Conservation (phyloP, 2,329 filamentous ascomycete species). For the Penicillium sp. region DNA sequence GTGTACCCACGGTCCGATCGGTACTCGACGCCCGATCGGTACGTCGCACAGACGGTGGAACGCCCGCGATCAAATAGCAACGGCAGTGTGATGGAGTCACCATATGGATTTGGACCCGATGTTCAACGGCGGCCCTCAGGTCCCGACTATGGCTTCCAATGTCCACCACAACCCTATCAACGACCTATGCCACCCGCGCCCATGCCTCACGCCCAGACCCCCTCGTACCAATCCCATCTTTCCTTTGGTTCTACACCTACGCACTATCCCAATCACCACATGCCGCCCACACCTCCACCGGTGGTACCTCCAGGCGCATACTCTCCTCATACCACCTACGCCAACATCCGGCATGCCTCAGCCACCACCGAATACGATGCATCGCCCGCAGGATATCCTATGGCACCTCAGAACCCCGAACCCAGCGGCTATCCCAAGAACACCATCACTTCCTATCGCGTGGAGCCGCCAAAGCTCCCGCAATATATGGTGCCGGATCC, state of each 20-base stretch:
- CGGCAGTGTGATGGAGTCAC: slow-evolving; percentile 55
- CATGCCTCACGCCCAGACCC: slow-evolving; percentile 43
- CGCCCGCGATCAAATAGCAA: slow-evolving; percentile 66
- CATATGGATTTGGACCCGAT: slow-evolving; percentile 48
- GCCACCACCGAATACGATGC: slow-evolving; percentile 40
- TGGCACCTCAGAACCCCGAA: slow-evolving; percentile 29
- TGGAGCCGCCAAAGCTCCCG: slow-evolving; percentile 33
- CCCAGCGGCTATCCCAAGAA: slow-evolving; percentile 33
- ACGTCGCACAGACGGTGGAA: slow-evolving; percentile 51
- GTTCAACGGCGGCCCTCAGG: slow-evolving; percentile 53
- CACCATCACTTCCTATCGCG: slow-evolving; percentile 33
- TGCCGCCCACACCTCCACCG: slow-evolving; percentile 49
- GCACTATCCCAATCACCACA: slow-evolving; percentile 49
- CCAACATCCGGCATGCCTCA: slow-evolving; percentile 40
- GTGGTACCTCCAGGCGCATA: slow-evolving; percentile 37
- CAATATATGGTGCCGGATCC: slow-evolving; percentile 45
- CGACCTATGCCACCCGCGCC: slow-evolving; percentile 44
- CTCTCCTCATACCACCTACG: slow-evolving; percentile 42
- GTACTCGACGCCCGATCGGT: slow-evolving; percentile 55
- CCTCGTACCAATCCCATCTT: slow-evolving; percentile 46
- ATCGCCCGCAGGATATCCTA: slow-evolving; percentile 27
- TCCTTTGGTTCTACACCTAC: slow-evolving; percentile 46
- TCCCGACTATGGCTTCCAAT: slow-evolving; percentile 48
- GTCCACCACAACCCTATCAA: slow-evolving; percentile 39
- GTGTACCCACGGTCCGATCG: slow-evolving; percentile 53